Evolutionary conservation across 1,139 yeast genomes (phyloP).

Genomic region (Geotrichum armillariae): DNA sequence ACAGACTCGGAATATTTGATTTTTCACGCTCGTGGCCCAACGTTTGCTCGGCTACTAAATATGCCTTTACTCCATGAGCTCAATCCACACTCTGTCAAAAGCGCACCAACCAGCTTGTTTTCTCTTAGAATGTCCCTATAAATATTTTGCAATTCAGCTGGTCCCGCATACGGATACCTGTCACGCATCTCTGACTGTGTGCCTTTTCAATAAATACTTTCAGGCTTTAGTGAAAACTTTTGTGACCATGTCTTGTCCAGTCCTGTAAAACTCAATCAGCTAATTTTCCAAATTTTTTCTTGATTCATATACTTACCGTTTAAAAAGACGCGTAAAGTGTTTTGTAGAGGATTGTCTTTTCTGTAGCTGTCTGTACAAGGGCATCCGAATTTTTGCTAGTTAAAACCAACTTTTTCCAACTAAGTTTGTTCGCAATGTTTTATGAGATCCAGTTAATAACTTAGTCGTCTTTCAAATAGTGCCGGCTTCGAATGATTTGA

Average conservation of each 20-base stretch:
- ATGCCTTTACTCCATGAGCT: conserved; percentile 18
- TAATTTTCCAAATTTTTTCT: no score
- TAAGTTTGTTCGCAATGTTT: no score
- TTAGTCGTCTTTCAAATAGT: conserved; percentile 54
- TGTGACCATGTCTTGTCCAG: conserved; percentile 1
- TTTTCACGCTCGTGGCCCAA: no score
- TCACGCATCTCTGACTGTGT: not conserved
- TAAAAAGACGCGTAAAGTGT: conserved; percentile 13
- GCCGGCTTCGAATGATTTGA: conserved; percentile 60
- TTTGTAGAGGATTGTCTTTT: conserved; percentile 47
- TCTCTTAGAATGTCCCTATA: conserved; percentile 4
- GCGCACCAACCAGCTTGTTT: conserved; percentile 35
- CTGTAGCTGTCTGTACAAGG: conserved; percentile 44
- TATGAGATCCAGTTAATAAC: no score
- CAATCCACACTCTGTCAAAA: conserved; percentile 30
- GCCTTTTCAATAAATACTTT: conserved; percentile 3
- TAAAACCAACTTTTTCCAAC: conserved; percentile 49
- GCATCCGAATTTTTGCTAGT: conserved; percentile 49
- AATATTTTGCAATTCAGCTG: conserved; percentile 2
- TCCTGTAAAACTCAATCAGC: no score
- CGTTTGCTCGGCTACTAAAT: no score
- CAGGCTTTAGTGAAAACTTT: conserved; percentile 14
- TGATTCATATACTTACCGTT: conserved; percentile 16
- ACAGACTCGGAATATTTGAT: not conserved
- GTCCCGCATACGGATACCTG: conserved; percentile 12